Evolutionary conservation across 2,329 filamentous ascomycete species (phyloP).

Genomic region (Talaromyces sp.): DNA sequence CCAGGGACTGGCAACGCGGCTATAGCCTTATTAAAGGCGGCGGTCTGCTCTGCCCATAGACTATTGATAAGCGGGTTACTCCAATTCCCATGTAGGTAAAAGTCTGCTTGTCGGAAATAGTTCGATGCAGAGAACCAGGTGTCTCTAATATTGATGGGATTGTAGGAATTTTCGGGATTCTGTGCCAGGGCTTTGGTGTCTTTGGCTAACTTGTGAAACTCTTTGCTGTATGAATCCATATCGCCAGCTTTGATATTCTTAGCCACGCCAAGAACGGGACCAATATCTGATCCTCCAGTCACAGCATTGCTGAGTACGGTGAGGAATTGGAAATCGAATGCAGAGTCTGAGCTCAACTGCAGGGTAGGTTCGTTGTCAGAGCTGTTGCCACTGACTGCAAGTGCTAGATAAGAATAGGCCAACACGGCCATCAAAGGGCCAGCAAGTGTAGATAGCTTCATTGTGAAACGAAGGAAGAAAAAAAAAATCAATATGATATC

Average conservation of each 20-base stretch:
- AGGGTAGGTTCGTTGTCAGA: conserved; percentile 2
- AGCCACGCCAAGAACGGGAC: conserved; percentile 20
- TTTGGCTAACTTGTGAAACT: conserved; percentile 21
- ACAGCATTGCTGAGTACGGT: conserved; percentile 10
- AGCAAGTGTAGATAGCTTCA: conserved; percentile 4
- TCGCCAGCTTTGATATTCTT: conserved; percentile 21
- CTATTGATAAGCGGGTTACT: conserved; percentile 44
- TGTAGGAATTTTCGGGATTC: conserved; percentile 16
- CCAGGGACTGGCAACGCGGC: conserved; percentile 40
- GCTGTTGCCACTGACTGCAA: conserved; percentile 2
- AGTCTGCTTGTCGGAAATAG: conserved; percentile 49
- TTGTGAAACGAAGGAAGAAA: background rate
- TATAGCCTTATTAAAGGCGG: conserved; percentile 45
- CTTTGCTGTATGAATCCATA: conserved; percentile 14
- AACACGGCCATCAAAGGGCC: conserved; percentile 10
- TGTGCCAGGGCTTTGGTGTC: conserved; percentile 18
- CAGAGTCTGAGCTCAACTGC: conserved; percentile 18
- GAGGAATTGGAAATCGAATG: conserved; percentile 22
- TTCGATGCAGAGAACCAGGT: conserved; percentile 41
- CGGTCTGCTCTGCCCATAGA: conserved; percentile 41
- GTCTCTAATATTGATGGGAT: conserved; percentile 26
- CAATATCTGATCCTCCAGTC: conserved; percentile 20
- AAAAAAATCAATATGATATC: no score
- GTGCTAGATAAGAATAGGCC: background rate
- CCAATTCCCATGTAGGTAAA: conserved; percentile 48